Percentiles rank a stretch among this genome's conserved stretches.
These are phyloP conservation scores for Scolecobasidium constrictum DNA, from an alignment of 2,329 filamentous ascomycete genomes.

Conservation along the genomic window DNA sequence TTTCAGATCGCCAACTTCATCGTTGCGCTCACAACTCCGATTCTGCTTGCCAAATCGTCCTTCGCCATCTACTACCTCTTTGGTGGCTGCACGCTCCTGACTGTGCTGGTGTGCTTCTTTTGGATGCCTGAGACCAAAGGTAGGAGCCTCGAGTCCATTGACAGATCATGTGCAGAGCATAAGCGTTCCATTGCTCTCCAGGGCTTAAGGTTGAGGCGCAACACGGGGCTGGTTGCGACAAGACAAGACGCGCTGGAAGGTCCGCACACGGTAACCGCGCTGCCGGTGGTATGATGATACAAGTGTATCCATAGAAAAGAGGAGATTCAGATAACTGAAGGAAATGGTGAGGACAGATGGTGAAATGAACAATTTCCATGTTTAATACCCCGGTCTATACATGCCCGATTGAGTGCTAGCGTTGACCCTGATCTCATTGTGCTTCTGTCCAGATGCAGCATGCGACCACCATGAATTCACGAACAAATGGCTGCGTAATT, in stretches of 20 bases:
- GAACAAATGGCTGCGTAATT: too few relatives aligned
- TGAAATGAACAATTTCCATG: too few relatives aligned
- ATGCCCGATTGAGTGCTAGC: too few relatives aligned
- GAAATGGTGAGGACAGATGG: too few relatives aligned
- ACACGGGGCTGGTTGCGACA: too few relatives aligned
- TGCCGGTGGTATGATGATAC: not conserved
- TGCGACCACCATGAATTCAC: too few relatives aligned
- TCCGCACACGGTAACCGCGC: not conserved
- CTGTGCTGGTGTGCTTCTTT: conserved; percentile 17
- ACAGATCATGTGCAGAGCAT: conserved; percentile 29
- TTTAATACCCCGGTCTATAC: too few relatives aligned
- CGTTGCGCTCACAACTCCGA: conserved; percentile 32
- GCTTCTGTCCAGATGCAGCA: too few relatives aligned
- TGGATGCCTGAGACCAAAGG: conserved; percentile 44
- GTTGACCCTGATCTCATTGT: too few relatives aligned
- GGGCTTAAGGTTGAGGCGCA: not conserved
- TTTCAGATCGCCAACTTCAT: conserved; percentile 20
- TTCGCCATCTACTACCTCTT: conserved; percentile 24
- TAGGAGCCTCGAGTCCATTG: conserved; percentile 37
- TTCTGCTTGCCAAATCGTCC: conserved; percentile 34
- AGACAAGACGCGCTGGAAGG: too few relatives aligned
- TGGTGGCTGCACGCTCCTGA: conserved; percentile 17
- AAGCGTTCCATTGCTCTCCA: not conserved
- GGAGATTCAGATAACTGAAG: too few relatives aligned
- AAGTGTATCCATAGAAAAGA: too few relatives aligned